phyloP scores from a whole-genome alignment of 768 basidiomycete species.

The Psilocybe cubensis region DNA sequence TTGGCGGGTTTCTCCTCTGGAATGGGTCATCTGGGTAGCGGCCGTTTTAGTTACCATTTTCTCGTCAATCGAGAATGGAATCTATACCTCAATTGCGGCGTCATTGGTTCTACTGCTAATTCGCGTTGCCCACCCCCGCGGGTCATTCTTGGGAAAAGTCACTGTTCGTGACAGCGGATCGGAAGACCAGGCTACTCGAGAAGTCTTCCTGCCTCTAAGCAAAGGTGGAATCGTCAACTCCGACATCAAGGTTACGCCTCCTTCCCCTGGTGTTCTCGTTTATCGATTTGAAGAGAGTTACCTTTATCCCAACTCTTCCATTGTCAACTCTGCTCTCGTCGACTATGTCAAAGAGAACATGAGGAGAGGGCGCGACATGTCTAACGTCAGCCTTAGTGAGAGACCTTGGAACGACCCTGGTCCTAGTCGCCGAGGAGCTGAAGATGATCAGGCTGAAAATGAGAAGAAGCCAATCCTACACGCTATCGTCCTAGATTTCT shows the following conservation, averaged over 20 bases:
- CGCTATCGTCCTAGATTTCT: constrained; percentile 92
- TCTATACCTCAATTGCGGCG: constrained; percentile 83
- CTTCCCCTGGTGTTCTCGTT: constrained; percentile 84
- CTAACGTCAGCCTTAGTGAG: constrained; percentile 64
- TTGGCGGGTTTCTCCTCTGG: constrained; percentile 94
- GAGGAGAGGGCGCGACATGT: constrained; percentile 75
- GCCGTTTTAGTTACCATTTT: constrained; percentile 91
- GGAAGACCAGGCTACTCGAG: constrained; percentile 50
- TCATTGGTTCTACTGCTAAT: constrained; percentile 82
- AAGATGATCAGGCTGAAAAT: constrained; percentile 53
- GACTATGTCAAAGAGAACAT: constrained; percentile 81
- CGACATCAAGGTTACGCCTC: constrained; percentile 72
- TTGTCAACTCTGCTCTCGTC: constrained; percentile 73
- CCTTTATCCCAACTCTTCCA: constrained; percentile 79
- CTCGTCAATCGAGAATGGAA: constrained; percentile 92
- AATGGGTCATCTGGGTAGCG: constrained; percentile 87
- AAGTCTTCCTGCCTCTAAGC: constrained; percentile 83
- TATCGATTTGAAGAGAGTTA: constrained; percentile 94
- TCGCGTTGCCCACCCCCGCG: constrained; percentile 86
- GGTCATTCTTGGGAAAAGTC: constrained; percentile 89
- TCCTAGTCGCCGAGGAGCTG: constrained; percentile 51
- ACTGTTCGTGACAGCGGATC: constrained; percentile 50
- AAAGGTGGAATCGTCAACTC: constrained; percentile 66
- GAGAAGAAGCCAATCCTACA: constrained; percentile 66
- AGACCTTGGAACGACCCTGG: constrained; percentile 96